Conservation (phyloP, 768 basidiomycete species). For the Suillus weaverae region DNA sequence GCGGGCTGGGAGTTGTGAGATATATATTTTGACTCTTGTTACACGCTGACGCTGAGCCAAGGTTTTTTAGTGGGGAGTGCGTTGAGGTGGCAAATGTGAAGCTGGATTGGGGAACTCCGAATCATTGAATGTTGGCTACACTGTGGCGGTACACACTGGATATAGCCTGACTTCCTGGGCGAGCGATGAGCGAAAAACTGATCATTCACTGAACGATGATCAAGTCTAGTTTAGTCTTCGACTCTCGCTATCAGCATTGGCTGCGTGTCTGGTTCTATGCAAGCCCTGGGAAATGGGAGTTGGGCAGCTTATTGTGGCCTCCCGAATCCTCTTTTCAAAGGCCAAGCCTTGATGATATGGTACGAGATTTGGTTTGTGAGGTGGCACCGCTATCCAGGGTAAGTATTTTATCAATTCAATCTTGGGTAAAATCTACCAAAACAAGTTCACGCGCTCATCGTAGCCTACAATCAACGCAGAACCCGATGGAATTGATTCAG, state of each 20-base stretch:
- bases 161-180: neutral
- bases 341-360: no score
- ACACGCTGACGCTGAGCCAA: slow-evolving; percentile 16
- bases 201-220: neutral
- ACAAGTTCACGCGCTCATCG: neutral
- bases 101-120: neutral
- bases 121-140: neutral
- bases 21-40: neutral
- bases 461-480: neutral
- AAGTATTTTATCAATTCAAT: neutral
- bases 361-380: no score
- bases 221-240: neutral
- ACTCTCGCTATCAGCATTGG: neutral
- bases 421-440: no score
- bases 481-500: neutral
- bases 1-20: slow-evolving; percentile 60
- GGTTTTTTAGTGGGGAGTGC: slow-evolving; percentile 32
- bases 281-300: neutral
- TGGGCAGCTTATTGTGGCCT: neutral
- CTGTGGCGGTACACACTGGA: neutral
- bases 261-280: neutral
- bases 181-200: neutral
- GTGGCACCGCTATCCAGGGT: no score
- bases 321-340: neutral
- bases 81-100: slow-evolving; percentile 29